Conservation (phyloP, 2,329 filamentous ascomycete genomes). For the Cephalotrichum gorgonifer region DNA sequence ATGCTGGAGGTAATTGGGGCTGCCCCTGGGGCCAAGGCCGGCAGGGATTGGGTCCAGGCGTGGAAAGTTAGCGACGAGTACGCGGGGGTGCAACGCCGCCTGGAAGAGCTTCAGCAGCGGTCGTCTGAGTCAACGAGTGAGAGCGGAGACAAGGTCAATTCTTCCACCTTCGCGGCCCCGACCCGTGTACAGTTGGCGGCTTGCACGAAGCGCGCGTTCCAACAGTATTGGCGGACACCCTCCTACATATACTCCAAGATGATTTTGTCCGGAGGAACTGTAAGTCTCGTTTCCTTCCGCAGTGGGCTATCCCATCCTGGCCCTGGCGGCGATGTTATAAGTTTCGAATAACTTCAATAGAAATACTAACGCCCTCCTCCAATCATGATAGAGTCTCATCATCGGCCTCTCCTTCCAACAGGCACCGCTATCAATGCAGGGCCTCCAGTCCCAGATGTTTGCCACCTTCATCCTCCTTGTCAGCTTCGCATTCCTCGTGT, state of each 20-base stretch:
- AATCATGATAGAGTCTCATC: constrained; percentile 36
- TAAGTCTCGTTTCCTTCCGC: constrained; percentile 3
- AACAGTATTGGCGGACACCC: constrained; percentile 71
- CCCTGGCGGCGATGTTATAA: too few relatives aligned
- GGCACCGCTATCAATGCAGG: constrained; percentile 44
- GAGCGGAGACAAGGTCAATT: constrained; percentile 7
- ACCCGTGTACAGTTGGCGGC: constrained; percentile 50
- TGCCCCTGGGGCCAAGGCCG: constrained; percentile 36
- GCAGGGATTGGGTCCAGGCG: constrained; percentile 24
- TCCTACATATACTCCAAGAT: constrained; percentile 66
- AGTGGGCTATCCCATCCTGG: too few relatives aligned
- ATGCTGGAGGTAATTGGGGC: constrained; percentile 40
- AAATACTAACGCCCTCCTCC: too few relatives aligned
- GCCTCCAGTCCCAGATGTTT: constrained; percentile 57
- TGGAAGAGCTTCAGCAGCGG: constrained; percentile 9
- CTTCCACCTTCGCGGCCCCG: constrained; percentile 57
- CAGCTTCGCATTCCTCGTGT: constrained; percentile 50
- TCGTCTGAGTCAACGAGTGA: not conserved
- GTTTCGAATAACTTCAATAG: too few relatives aligned
- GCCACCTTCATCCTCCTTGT: constrained; percentile 54
- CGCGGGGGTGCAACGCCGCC: constrained; percentile 18
- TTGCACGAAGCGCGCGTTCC: constrained; percentile 55
- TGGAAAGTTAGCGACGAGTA: constrained; percentile 24
- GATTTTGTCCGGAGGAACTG: constrained; percentile 37
- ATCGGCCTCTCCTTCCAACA: constrained; percentile 56